Evolutionary conservation across 2,329 filamentous ascomycete species (phyloP).

Genomic region (Phialophora expanda): DNA sequence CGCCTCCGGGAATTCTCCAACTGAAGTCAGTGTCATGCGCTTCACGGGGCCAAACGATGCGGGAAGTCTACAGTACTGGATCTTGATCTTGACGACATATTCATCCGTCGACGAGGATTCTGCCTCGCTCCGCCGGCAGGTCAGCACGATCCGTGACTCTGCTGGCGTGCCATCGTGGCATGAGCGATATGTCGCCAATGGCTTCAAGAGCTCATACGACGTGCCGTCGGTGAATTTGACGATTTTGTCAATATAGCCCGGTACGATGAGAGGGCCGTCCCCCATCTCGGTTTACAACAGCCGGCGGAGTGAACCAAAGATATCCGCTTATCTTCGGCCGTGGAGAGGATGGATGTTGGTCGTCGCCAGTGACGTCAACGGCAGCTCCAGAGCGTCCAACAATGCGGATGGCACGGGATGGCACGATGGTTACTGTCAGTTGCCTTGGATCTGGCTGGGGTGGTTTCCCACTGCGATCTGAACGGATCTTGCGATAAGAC

Average conservation of each 20-base stretch:
- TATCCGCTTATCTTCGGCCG: neutral
- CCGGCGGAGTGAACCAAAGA: neutral
- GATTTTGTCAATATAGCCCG: slow-evolving; percentile 30
- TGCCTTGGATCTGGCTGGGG: too few relatives aligned
- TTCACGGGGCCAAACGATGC: neutral
- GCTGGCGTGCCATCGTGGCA: slow-evolving; percentile 38
- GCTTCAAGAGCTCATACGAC: slow-evolving; percentile 32
- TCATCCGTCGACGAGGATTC: slow-evolving; percentile 13
- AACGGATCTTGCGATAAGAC: neutral
- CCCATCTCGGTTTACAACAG: neutral
- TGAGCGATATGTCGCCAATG: slow-evolving; percentile 34
- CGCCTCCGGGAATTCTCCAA: slow-evolving; percentile 27
- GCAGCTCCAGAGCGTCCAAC: neutral
- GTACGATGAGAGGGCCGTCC: slow-evolving; percentile 17
- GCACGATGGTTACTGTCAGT: neutral
- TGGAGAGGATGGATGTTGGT: neutral
- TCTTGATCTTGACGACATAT: slow-evolving; percentile 38
- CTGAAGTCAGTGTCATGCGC: slow-evolving; percentile 13
- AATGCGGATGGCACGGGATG: neutral
- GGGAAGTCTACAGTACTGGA: slow-evolving; percentile 27
- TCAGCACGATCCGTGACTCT: slow-evolving; percentile 36
- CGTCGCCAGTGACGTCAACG: neutral
- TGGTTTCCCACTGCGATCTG: neutral
- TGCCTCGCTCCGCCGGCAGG: slow-evolving; percentile 23
- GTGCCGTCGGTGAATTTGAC: slow-evolving; percentile 28